A percentile compares a stretch with the other conserved stretches of the same genome.
Conservation (phyloP, 352 stramenopile genomes). For the Pythium rhizo-oryzae region DNA sequence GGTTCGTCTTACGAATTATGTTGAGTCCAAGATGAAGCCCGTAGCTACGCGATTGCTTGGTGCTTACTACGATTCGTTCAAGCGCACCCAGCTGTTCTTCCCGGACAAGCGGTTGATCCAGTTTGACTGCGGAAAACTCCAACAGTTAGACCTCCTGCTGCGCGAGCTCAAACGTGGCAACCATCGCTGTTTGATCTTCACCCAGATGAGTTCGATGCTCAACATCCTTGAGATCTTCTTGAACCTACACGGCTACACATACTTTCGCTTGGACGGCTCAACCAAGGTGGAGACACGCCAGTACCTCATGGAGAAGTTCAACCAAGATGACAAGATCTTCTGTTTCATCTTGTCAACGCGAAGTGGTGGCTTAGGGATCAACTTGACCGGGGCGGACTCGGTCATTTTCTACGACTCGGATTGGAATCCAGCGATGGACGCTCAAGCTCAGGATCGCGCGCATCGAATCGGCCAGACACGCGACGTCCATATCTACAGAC, state of each 20-base stretch:
- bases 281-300: slow-evolving; percentile 97
- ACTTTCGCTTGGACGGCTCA: slow-evolving; percentile 96
- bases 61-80: slow-evolving; percentile 66
- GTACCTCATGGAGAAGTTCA: slow-evolving; percentile 98
- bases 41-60: slow-evolving; percentile 43
- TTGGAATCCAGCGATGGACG: slow-evolving; percentile 95
- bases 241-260: slow-evolving; percentile 97
- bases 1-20: slow-evolving; percentile 26
- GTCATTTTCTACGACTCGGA: slow-evolving; percentile 95
- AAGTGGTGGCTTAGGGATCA: slow-evolving; percentile 98
- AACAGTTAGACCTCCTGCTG: slow-evolving; percentile 91
- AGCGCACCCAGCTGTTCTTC: slow-evolving; percentile 93
- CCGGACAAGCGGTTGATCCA: slow-evolving; percentile 97
- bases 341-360: slow-evolving; percentile 99
- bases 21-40: slow-evolving; percentile 26
- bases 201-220: slow-evolving; percentile 99
- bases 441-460: slow-evolving; percentile 95
- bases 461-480: slow-evolving; percentile 98
- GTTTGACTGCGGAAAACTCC: slow-evolving; percentile 95
- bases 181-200: slow-evolving; percentile 96
- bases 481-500: slow-evolving; percentile 99
- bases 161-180: slow-evolving; percentile 94
- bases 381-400: slow-evolving; percentile 97
- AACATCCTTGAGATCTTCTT: slow-evolving; percentile 99
- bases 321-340: slow-evolving; percentile 97